Percentiles rank a stretch among this genome's conserved stretches.
phyloP scores from a whole-genome alignment of 164 flowering plant genomes.

The Annona cherimola region DNA sequence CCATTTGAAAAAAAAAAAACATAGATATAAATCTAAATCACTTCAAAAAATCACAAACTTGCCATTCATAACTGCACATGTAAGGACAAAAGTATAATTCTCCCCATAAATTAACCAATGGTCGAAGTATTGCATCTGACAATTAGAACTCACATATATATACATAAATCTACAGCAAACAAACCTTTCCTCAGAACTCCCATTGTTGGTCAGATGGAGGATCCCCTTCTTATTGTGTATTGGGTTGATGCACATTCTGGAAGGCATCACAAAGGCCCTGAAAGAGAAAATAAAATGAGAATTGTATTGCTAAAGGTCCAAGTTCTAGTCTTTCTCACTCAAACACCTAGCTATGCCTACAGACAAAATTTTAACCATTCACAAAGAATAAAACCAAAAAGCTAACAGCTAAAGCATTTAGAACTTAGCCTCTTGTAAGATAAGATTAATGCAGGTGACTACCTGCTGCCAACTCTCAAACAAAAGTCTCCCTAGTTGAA shows the following conservation, averaged over 20 bases:
- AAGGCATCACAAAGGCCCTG: conserved; percentile 96
- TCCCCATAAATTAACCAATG: background rate
- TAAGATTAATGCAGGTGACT: too few species aligned
- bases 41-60: background rate
- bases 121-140: background rate
- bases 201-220: conserved; percentile 48
- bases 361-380: background rate
- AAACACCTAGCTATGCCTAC: background rate
- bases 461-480: background rate
- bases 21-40: too few species aligned
- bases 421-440: background rate
- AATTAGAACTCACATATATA: background rate
- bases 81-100: too few species aligned
- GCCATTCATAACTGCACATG: background rate
- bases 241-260: conserved; percentile 92
- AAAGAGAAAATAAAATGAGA: conserved; percentile 15
- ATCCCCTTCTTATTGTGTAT: conserved; percentile 87
- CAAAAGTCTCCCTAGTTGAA: background rate
- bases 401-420: background rate
- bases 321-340: background rate
- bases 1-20: background rate
- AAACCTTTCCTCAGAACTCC: conserved; percentile 64
- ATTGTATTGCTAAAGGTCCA: background rate
- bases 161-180: conserved; percentile 7
- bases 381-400: too few species aligned